Conservation (phyloP, 2,329 filamentous ascomycete genomes). For the Epichloe bromicola region DNA sequence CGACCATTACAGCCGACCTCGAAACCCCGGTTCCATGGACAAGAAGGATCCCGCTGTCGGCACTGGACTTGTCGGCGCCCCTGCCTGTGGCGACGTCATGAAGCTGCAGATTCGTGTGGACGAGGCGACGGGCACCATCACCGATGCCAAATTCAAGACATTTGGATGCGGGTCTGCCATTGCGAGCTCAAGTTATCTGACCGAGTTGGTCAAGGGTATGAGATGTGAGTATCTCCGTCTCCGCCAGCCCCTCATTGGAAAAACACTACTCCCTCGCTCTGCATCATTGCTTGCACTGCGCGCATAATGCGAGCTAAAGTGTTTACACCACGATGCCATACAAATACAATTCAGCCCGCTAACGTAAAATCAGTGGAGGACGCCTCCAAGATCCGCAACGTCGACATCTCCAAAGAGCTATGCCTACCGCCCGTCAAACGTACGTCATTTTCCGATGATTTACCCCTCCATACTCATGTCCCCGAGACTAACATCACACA, state of each 20-base stretch:
- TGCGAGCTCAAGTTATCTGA: slow-evolving; percentile 77
- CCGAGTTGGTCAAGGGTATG: slow-evolving; percentile 91
- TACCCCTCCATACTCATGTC: slow-evolving; percentile 13
- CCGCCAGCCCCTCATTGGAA: too few relatives aligned
- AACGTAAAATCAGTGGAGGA: slow-evolving; percentile 50
- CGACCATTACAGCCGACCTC: slow-evolving; percentile 38
- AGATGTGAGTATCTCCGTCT: slow-evolving; percentile 24
- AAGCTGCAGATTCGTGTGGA: slow-evolving; percentile 74
- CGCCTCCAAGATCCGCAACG: slow-evolving; percentile 85
- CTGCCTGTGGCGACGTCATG: slow-evolving; percentile 85
- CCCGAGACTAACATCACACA: slow-evolving; percentile 1
- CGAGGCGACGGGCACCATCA: slow-evolving; percentile 74
- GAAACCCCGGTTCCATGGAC: slow-evolving; percentile 43
- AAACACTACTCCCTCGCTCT: background rate
- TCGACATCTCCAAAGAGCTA: slow-evolving; percentile 94
- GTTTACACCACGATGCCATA: background rate
- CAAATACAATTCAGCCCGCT: background rate
- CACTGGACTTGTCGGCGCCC: slow-evolving; percentile 80
- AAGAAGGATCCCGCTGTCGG: slow-evolving; percentile 76
- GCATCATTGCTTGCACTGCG: background rate
- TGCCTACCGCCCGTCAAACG: slow-evolving; percentile 79
- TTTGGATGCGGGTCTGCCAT: slow-evolving; percentile 93
- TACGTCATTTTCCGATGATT: slow-evolving; percentile 30
- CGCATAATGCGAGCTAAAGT: background rate
- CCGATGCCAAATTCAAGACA: slow-evolving; percentile 95